Evolutionary conservation across 2,329 filamentous ascomycete genomes (phyloP), one percentile per base, ranked within the genome.

Genomic region (Alternaria arborescens): DNA sequence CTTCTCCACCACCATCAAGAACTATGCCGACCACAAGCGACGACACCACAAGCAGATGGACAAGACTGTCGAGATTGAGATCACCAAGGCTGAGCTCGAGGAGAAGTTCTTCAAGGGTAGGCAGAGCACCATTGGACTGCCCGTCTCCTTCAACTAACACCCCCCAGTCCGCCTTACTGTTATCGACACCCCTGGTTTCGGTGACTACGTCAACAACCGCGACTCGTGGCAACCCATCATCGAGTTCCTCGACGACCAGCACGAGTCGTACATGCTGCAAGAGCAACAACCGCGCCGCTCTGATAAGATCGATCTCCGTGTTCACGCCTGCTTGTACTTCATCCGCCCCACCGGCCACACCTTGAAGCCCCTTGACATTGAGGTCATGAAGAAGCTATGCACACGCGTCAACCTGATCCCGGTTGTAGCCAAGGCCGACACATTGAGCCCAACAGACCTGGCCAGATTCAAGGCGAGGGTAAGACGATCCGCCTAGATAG

Each of bases 61-160:
- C 86, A 98, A 98, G 88, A 99, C 95, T 11, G 95, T 99, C 69
- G 96, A 99, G 86, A 99, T 99, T 74, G 95, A 99, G 83, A 99
- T 99, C 80, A 99, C 95, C 81, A 99, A 99, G 88, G 95, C 95
- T 61, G 95, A 99, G 86, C 86, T 99, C 67, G 95, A 99, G 85
- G 95, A 99, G 90, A 99, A 99, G 86, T 99, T 99, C 87, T 99
- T 99, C 91, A 99, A 99, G 88, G 94, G 94, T 97, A 74, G 67
- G 32, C 22, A 51, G 43, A 22, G 8, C 8, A 1, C 22, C n/a
- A n/a, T 12, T 34, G 32, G 18, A 44, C 18, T n/a, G 16, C 26
- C 30, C 30, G 38, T 18, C 50, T 36, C 40, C 38, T 38, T 42
- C 42, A 5, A 1, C 73, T 78, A 62, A 78, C 67, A 56, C 46